A percentile compares a stretch with the other conserved stretches of the same genome.
These are phyloP conservation scores for Fusarium pseudograminearum DNA, from an alignment of 2,329 filamentous ascomycete genomes.

Conservation along the genomic window DNA sequence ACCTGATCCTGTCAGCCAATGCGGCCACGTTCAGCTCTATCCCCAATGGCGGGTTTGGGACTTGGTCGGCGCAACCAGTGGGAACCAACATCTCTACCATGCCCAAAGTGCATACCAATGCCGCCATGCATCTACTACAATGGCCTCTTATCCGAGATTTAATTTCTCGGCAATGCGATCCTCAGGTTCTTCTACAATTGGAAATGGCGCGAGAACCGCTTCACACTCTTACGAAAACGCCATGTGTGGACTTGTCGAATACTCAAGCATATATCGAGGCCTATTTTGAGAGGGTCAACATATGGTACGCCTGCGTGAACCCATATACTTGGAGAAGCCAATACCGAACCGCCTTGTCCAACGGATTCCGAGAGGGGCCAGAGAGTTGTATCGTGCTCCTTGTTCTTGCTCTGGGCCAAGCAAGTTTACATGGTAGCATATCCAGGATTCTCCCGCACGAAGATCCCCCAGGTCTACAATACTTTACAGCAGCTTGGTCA, in stretches of 20 bases:
- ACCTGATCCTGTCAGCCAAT: slow-evolving; percentile 59
- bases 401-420: slow-evolving; percentile 81
- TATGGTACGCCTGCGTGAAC: slow-evolving; percentile 89
- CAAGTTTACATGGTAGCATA: slow-evolving; percentile 80
- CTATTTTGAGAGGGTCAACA: slow-evolving; percentile 83
- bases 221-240: slow-evolving; percentile 72
- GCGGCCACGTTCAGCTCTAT: slow-evolving; percentile 65
- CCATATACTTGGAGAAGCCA: slow-evolving; percentile 83
- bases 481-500: slow-evolving; percentile 84
- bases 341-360: slow-evolving; percentile 79
- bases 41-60: slow-evolving; percentile 75
- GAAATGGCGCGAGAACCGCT: slow-evolving; percentile 85
- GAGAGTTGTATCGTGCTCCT: slow-evolving; percentile 86
- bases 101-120: slow-evolving; percentile 87
- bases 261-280: slow-evolving; percentile 80
- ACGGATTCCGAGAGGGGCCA: slow-evolving; percentile 80
- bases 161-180: slow-evolving; percentile 81
- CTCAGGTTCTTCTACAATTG: slow-evolving; percentile 82
- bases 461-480: slow-evolving; percentile 80
- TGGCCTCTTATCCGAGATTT: slow-evolving; percentile 85
- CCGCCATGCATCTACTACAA: slow-evolving; percentile 80
- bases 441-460: slow-evolving; percentile 75
- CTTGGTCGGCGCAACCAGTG: slow-evolving; percentile 71
- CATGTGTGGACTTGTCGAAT: slow-evolving; percentile 78
- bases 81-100: slow-evolving; percentile 81